Evolutionary conservation across 1,139 yeast species (phyloP).

Genomic region (Lodderomyces jiufengensis): DNA sequence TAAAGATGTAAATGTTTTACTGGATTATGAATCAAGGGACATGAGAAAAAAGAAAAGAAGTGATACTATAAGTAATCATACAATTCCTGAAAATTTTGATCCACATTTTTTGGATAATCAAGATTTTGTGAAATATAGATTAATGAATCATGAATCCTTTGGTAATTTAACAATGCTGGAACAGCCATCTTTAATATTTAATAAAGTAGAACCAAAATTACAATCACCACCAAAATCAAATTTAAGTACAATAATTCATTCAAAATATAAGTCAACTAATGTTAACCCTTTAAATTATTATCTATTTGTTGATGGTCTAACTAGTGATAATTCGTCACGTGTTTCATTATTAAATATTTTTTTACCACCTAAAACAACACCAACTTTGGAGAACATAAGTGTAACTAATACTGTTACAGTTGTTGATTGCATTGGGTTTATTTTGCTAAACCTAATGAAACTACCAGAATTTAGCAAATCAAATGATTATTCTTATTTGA

Average conservation of each 20-base stretch:
- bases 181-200: constrained; percentile 19
- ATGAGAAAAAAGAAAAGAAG: constrained; percentile 18
- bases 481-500: constrained; percentile 19
- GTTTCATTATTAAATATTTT: constrained; percentile 32
- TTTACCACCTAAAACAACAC: constrained; percentile 33
- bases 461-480: constrained; percentile 18
- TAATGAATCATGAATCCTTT: constrained; percentile 6
- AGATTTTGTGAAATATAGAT: not conserved
- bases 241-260: constrained; percentile 40
- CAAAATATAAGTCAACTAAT: constrained; percentile 31
- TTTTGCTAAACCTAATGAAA: constrained; percentile 36
- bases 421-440: constrained; percentile 63
- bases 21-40: constrained; percentile 14
- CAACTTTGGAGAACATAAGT: constrained; percentile 29
- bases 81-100: constrained; percentile 13
- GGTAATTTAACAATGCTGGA: constrained; percentile 5
- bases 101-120: constrained; percentile 8
- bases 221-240: constrained; percentile 19
- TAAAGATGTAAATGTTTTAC: not conserved
- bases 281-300: constrained; percentile 53
- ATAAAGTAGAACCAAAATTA: constrained; percentile 19
- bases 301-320: constrained; percentile 38
- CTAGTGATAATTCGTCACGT: constrained; percentile 23
- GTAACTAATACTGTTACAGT: constrained; percentile 48
- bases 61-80: constrained; percentile 20